Evolutionary conservation across 257 asterid genomes (phyloP).

Genomic region (Solanum commersonii): DNA sequence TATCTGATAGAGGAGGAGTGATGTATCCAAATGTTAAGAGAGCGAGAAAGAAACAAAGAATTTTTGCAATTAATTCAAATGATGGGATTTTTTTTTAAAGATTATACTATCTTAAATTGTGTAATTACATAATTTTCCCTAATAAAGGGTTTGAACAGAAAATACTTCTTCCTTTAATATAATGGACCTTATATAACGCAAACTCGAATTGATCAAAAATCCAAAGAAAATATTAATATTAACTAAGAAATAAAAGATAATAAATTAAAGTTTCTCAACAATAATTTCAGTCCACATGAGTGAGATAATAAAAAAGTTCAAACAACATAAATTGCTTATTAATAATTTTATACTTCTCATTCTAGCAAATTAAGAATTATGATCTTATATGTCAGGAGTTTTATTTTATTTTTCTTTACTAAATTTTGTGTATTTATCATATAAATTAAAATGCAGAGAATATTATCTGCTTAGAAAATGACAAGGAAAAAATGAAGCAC

Average conservation of each 20-base stretch:
- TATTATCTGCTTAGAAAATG: not conserved
- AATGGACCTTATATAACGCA: too few relatives aligned
- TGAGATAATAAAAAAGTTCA: not conserved
- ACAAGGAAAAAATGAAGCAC: not conserved
- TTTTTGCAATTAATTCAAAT: too few relatives aligned
- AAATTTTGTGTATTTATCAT: not conserved
- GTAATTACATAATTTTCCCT: too few relatives aligned
- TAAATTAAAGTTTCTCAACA: not conserved
- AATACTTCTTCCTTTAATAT: not conserved
- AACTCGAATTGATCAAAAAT: not conserved
- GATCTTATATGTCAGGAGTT: not conserved
- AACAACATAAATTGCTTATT: not conserved
- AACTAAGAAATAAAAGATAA: not conserved
- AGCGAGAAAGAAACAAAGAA: too few relatives aligned
- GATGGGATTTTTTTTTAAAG: rapidly evolving
- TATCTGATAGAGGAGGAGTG: too few relatives aligned
- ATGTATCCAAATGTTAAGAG: too few relatives aligned
- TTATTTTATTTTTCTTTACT: not conserved
- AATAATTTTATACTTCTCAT: not conserved
- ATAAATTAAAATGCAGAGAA: not conserved
- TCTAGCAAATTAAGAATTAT: not conserved
- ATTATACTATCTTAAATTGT: too few relatives aligned
- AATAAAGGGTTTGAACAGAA: too few relatives aligned
- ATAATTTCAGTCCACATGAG: not conserved
- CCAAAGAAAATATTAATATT: not conserved